Evolutionary conservation across 768 basidiomycete species (phyloP), one percentile per base, ranked within the genome.

Genomic region (Leucocoprinus leucothites): DNA sequence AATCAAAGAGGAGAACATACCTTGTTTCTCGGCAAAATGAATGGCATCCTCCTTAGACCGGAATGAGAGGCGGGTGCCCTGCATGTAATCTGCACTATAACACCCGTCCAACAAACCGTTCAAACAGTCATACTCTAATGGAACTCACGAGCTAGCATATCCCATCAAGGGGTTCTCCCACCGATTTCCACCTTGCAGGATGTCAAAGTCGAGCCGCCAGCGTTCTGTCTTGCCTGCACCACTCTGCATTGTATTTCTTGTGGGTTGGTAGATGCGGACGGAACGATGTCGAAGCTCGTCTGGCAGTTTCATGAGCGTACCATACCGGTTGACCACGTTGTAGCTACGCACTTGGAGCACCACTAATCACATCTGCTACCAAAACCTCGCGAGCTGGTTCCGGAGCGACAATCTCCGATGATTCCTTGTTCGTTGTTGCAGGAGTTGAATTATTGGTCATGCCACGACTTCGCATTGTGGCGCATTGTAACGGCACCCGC

Each of bases 91-190:
- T 55, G 93, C 94, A 59, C 92, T 93, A 58, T 16, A 18, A 41
- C 28, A 21, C 31, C 57, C 43, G 42, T 31, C 41, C 48, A 47
- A 46, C 48, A n/a, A n/a, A 34, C 19, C 28, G 45, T 14, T n/a
- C 46, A 34, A 14, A 14, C 13, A 8, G 1, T 16, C 31, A 19
- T 11, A n/a, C 18, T 28, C 18, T 36, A n/a, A 11, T 9, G 54
- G n/a, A 11, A 80, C 90, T 72, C 67, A 95, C 90, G 93, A 94
- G 75, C 87, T 91, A 0, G 94, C 95, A 78, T 82, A 99, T 42
- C 96, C 96, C 92, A 98, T 99, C 61, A 99, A 69, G 3, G 93
- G 92, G 66, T 98, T 99, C 79, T 98, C 94, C 96, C 96, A 99
- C 49, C 96, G 81, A 11, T 91, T 94, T 25, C 82, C 86, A 31